These are phyloP conservation scores for Rhynchospora pubera DNA, from an alignment of 176 grass and related monocot genomes.

Conservation along the genomic window DNA sequence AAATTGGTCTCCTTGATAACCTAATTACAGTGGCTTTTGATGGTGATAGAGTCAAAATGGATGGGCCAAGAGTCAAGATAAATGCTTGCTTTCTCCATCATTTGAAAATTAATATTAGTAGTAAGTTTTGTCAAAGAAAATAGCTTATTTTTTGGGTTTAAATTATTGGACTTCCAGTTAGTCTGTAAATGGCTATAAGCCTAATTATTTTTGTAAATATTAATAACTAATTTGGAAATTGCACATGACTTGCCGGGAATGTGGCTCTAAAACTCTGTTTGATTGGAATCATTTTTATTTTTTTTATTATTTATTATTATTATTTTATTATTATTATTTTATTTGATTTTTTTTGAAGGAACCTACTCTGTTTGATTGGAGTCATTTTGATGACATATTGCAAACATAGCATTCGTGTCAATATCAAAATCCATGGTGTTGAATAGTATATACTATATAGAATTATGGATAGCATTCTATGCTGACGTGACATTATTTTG, in stretches of 20 bases:
- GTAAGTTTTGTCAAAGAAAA: background rate
- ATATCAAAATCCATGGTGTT: background rate
- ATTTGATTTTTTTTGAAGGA: too few species aligned
- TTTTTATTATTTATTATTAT: too few species aligned
- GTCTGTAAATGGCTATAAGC: too few species aligned
- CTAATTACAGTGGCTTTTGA: background rate
- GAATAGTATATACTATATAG: background rate
- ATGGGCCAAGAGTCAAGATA: background rate
- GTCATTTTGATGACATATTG: background rate
- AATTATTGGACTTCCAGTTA: too few species aligned
- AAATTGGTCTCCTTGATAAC: background rate
- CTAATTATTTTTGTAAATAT: too few species aligned
- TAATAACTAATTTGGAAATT: too few species aligned
- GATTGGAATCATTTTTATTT: background rate
- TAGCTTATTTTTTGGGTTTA: too few species aligned
- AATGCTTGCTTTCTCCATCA: background rate
- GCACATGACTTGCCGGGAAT: too few species aligned
- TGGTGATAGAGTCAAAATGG: slow-evolving; percentile 1
- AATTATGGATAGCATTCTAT: background rate
- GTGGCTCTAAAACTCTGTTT: background rate
- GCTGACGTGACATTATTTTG: background rate
- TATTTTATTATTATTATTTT: too few species aligned
- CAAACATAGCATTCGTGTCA: background rate
- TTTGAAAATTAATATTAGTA: background rate
- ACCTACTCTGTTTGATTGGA: too few species aligned